These are phyloP conservation scores for Nitzschia sp. DNA, from an alignment of 108 stramenopile genomes.

Conservation along the genomic window DNA sequence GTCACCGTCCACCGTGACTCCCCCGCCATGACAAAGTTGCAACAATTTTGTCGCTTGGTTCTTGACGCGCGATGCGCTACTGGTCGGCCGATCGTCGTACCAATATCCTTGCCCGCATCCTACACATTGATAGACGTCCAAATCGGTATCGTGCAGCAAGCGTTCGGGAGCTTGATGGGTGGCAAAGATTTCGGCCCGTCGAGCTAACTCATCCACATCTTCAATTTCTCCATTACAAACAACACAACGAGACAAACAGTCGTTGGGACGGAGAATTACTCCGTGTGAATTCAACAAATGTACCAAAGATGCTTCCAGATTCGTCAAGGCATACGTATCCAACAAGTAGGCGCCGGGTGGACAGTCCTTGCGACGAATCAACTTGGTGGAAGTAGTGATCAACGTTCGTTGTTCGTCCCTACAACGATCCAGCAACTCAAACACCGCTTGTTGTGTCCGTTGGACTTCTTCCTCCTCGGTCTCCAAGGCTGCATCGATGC, in stretches of 20 bases:
- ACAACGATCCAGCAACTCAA: slow-evolving; percentile 63
- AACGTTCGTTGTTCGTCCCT: slow-evolving; percentile 67
- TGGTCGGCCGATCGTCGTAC: slow-evolving; percentile 77
- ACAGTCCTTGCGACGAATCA: slow-evolving; percentile 76
- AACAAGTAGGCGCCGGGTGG: slow-evolving; percentile 79
- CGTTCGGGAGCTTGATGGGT: slow-evolving; percentile 56
- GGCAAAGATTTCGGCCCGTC: slow-evolving; percentile 58
- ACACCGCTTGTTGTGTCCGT: slow-evolving; percentile 52
- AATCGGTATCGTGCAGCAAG: slow-evolving; percentile 37
- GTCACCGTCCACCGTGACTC: slow-evolving; percentile 58
- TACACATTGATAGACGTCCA: slow-evolving; percentile 72
- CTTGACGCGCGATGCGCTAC: slow-evolving; percentile 81
- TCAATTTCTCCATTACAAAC: slow-evolving; percentile 83
- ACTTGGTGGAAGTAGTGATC: slow-evolving; percentile 79
- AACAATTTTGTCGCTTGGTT: slow-evolving; percentile 64
- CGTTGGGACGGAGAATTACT: slow-evolving; percentile 54
- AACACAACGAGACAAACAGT: slow-evolving; percentile 77
- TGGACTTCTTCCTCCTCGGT: slow-evolving; percentile 76
- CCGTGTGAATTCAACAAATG: slow-evolving; percentile 76
- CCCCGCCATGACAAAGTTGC: slow-evolving; percentile 61
- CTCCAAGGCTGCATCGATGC: slow-evolving; percentile 81
- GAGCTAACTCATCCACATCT: slow-evolving; percentile 46
- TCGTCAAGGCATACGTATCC: slow-evolving; percentile 53
- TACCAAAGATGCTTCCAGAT: slow-evolving; percentile 68
- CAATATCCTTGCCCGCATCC: slow-evolving; percentile 81